Evolutionary conservation across 805 yeast species (phyloP).

Genomic region (Komagataella kurtzmanii): DNA sequence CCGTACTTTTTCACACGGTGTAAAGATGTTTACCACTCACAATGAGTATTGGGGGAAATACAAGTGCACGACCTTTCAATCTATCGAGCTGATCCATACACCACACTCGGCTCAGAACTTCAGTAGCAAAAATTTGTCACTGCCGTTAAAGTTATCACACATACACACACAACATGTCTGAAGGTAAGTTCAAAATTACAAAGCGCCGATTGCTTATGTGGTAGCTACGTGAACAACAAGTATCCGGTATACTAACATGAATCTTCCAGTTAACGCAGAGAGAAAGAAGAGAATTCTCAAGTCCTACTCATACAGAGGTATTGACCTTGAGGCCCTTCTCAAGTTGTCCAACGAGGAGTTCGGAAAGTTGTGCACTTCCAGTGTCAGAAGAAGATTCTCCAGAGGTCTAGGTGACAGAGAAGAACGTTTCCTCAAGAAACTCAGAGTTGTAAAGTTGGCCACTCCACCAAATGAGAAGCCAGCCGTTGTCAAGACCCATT

Average conservation of each 20-base stretch:
- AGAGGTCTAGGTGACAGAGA: constrained; percentile 95
- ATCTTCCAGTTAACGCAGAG: constrained; percentile 15
- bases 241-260: constrained; percentile 12
- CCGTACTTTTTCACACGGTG: not conserved
- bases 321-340: constrained; percentile 87
- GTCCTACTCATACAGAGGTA: constrained; percentile 98
- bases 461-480: constrained; percentile 94
- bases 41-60: constrained; percentile 1
- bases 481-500: constrained; percentile 94
- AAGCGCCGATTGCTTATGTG: not conserved
- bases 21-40: not conserved
- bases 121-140: not conserved
- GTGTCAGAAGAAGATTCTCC: constrained; percentile 99
- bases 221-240: not conserved
- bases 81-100: not conserved
- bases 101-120: not conserved
- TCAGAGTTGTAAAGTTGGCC: constrained; percentile 92
- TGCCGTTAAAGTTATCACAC: not conserved
- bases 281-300: constrained; percentile 87
- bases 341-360: constrained; percentile 94
- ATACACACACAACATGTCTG: constrained; percentile 11
- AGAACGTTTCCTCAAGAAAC: constrained; percentile 91
- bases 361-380: constrained; percentile 91
- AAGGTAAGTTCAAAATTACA: constrained; percentile 8
- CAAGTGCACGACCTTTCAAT: constrained; percentile 1